Base-by-base conservation (phyloP, 495 filamentous ascomycete genomes). In the Penicillium atrosanguineum region DNA sequence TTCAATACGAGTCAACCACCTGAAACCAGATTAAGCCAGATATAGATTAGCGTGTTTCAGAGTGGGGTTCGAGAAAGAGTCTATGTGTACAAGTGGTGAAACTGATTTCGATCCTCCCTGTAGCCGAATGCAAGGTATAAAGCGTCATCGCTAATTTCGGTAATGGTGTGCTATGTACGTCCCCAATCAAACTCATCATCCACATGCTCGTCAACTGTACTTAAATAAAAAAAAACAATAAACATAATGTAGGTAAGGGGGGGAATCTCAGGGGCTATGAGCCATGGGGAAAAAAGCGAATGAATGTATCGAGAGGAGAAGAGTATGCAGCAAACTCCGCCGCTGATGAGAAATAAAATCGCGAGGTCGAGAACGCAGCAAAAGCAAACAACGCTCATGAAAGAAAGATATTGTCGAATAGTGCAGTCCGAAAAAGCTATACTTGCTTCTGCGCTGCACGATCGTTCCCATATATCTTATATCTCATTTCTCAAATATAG, bases 401-500 rank as follows among this genome's bases (percentile, higher is more conserved):
- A 15, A 15, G 31, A 34, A 34, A 34, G 31, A 15, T 14, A 14
- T 15, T 11, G 31, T 14, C 11, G 31, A 34, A 34, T 34, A 11
- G 14, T 2, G 31, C 31, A 34, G 31, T 14, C 3, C 12, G 31
- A 14, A 23, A 5, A 23, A 34, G 11, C 9, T 14, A 12, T 34
- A 34, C 31, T 34, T 34, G 31, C 11, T 34, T 34, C 31, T 14
- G 31, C 31, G 14, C 31, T 14, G 23, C 38, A 50, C 16, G 28
- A 42, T 36, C 16, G 20, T 23, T 48, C 5, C 25, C 34, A 39
- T 7, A n/a, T 26, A 25, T 23, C 26, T 29, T 18, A 34, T 46
- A 46, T 1, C 25, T 12, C 25, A 29, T 19, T 38, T 52, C 59
- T 76, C 59, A 80, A 41, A 60, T 63, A 71, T 78, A 90, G 7